A percentile compares a stretch with the other conserved stretches of the same genome.
phyloP scores from a whole-genome alignment of 2,329 filamentous ascomycete genomes.

The Calonectria pteridis region DNA sequence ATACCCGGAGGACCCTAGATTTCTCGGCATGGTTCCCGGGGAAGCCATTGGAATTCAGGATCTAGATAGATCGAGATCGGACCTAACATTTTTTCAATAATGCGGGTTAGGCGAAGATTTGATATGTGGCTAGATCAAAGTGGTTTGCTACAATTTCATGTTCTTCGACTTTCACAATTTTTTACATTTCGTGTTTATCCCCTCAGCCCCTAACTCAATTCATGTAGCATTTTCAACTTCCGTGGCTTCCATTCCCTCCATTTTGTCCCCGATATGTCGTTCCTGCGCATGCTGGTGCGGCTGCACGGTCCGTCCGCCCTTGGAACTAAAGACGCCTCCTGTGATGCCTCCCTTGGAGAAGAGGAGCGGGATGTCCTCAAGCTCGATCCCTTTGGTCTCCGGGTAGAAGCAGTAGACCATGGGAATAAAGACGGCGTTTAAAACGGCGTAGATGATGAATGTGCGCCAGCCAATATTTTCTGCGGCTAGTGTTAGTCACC shows the following conservation, averaged over 20 bases:
- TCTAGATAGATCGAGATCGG: not conserved
- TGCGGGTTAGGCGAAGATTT: not conserved
- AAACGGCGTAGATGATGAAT: slow-evolving; percentile 46
- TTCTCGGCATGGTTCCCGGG: not conserved
- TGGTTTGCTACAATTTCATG: not conserved
- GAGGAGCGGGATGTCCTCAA: slow-evolving; percentile 53
- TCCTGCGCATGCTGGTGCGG: slow-evolving; percentile 26
- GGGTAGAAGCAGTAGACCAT: slow-evolving; percentile 48
- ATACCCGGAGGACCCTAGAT: not conserved
- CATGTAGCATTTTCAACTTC: slow-evolving; percentile 16
- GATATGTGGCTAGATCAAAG: not conserved
- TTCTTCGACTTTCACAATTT: not conserved
- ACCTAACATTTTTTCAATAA: not conserved
- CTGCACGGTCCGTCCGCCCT: slow-evolving; percentile 20
- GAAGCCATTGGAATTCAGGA: not conserved
- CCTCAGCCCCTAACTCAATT: not conserved
- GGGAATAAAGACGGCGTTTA: slow-evolving; percentile 45
- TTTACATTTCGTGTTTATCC: not conserved
- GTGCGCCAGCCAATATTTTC: slow-evolving; percentile 44
- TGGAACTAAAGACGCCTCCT: slow-evolving; percentile 18
- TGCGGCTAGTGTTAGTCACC: not conserved
- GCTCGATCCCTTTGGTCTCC: slow-evolving; percentile 50
- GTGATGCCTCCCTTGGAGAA: slow-evolving; percentile 26
- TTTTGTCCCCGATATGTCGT: not conserved
- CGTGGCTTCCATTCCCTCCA: not conserved